A percentile compares a stretch with the other conserved stretches of the same genome.
These are phyloP conservation scores for Gossypium mustelinum DNA, from an alignment of 345 rosid species.

Conservation along the genomic window DNA sequence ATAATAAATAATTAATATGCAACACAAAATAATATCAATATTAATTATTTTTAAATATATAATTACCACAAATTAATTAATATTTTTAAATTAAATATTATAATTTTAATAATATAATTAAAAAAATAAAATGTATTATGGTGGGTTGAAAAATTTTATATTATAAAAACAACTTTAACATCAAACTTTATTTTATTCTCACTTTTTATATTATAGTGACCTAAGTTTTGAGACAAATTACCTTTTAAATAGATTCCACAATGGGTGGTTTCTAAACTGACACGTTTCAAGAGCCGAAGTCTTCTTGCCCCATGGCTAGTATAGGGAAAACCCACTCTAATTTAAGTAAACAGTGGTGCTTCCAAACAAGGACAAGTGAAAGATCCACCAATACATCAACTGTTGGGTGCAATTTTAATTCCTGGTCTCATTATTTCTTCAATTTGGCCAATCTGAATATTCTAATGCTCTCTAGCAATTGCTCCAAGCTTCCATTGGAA, in stretches of 20 bases:
- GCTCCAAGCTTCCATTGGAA: not conserved
- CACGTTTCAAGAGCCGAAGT: not conserved
- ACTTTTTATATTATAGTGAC: not conserved
- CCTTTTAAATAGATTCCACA: not conserved
- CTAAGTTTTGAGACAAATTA: not conserved
- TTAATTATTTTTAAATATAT: no score
- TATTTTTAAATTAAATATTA: no score
- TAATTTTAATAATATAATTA: no score
- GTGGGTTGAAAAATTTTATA: no score
- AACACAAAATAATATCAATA: no score
- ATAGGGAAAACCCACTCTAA: no score
- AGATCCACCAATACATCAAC: not conserved
- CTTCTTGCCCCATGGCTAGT: no score
- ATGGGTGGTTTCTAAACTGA: not conserved
- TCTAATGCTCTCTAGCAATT: not conserved
- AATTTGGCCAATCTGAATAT: slow-evolving; percentile 10
- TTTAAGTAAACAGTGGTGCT: not conserved
- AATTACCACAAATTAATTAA: no score
- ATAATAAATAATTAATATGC: no score
- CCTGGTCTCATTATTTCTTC: not conserved
- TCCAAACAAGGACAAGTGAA: not conserved
- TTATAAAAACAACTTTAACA: no score
- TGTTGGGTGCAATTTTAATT: not conserved
- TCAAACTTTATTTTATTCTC: not conserved
- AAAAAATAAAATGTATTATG: no score